Evolutionary conservation across 2,329 filamentous ascomycete species (phyloP), one percentile per base, ranked within the genome.

Genomic region (Diaporthe aspalathi): DNA sequence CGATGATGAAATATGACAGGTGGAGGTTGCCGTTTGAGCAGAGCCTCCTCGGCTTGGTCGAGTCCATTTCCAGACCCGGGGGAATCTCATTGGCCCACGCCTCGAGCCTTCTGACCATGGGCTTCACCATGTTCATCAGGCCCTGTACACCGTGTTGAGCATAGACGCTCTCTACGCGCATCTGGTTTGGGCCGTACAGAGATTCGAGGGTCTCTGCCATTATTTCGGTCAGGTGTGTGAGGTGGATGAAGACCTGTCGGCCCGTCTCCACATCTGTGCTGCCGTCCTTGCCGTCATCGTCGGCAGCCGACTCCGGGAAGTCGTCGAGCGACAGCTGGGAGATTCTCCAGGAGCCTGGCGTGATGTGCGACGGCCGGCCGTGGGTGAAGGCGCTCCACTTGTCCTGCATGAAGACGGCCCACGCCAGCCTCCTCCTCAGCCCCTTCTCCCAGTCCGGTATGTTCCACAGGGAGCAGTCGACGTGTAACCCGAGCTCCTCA

Each of bases 1-100:
- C 95, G 3, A 94, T 94, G 1, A 95, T 94, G 78, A 97, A 97
- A 82, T 98, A 98, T 65, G 92, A 94, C 65, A 98, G 88, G 80
- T 98, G 95, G 16, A 98, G 88, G 78, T 94, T 95, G n/a, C 93
- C 93, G 68, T 90, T 89, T 77, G 88, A 90, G 24, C 87, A 89
- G 20, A 91, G 82, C 22, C 86, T 84, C 71, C 77, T 85, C 72
- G 79, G 80, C 69, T 77, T 80, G 43, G 84, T 88, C 76, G 77
- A 84, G 78, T 94, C 92, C 87, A 95, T 92, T 49, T 92, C 89
- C 72, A 88, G 88, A 43, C 80, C 75, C 14, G 84, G 76, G 0
- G 92, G 92, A 17, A 95, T 82, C 24, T 87, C 89, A 24, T 91
- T 86, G 77, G 94, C 94, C 93, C 93, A 95, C 73, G 94, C 91